Conservation (phyloP, 2,329 filamentous ascomycete species). For the Keithomyces neogunnii region DNA sequence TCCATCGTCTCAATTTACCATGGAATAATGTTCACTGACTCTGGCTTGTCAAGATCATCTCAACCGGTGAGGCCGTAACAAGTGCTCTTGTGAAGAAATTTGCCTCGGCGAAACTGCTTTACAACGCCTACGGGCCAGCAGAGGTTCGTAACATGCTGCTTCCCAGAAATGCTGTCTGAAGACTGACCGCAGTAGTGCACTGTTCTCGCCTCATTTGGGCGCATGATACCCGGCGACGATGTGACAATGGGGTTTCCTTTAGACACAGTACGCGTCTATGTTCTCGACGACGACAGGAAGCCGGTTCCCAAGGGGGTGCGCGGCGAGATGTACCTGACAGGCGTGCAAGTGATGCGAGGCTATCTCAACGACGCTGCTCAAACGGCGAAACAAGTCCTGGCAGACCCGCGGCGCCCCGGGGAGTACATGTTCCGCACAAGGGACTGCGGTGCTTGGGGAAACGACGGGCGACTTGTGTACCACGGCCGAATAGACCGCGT, state of each 20-base stretch:
- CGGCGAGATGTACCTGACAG: constrained; percentile 3
- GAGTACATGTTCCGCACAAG: constrained; percentile 5
- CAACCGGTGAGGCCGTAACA: background rate
- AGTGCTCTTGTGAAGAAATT: constrained; percentile 1
- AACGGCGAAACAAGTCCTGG: background rate
- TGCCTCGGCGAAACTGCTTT: background rate
- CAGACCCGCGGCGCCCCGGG: background rate
- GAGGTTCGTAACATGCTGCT: background rate
- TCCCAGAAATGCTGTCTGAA: no score
- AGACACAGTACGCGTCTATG: constrained; percentile 4
- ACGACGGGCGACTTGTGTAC: constrained; percentile 1
- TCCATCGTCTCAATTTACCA: background rate
- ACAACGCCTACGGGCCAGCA: constrained; percentile 7
- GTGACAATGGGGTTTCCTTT: constrained; percentile 1
- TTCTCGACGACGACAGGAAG: constrained; percentile 3
- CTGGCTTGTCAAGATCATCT: background rate
- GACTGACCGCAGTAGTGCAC: background rate
- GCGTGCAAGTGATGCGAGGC: background rate
- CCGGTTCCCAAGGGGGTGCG: background rate
- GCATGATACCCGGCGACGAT: constrained; percentile 4
- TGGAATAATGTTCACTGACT: no score
- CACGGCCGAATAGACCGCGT: constrained; percentile 5
- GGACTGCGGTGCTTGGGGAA: constrained; percentile 1
- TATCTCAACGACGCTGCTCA: constrained; percentile 5
- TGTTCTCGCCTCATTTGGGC: constrained; percentile 2